Conservation (phyloP, 2,329 filamentous ascomycete species). For the Dothideomycetes sp. region DNA sequence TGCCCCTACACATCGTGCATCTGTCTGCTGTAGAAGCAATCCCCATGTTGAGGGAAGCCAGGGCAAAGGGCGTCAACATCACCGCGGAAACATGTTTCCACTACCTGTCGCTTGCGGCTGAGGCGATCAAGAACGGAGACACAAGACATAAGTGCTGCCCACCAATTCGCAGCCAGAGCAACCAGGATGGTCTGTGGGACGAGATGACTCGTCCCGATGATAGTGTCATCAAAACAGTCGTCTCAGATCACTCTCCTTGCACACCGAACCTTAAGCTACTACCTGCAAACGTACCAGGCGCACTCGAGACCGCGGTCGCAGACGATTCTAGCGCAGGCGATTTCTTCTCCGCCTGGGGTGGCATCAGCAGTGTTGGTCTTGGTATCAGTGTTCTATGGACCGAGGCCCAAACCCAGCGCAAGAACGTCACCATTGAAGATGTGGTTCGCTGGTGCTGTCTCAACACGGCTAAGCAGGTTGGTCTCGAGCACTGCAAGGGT, state of each 20-base stretch:
- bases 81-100: slow-evolving; percentile 95
- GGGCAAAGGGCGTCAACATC: slow-evolving; percentile 66
- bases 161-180: slow-evolving; percentile 70
- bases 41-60: slow-evolving; percentile 50
- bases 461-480: slow-evolving; percentile 83
- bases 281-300: slow-evolving; percentile 56
- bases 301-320: slow-evolving; percentile 23
- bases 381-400: slow-evolving; percentile 88
- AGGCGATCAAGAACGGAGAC: slow-evolving; percentile 74
- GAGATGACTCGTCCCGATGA: slow-evolving; percentile 58
- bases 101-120: slow-evolving; percentile 76
- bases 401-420: slow-evolving; percentile 48
- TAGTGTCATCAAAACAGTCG: slow-evolving; percentile 81
- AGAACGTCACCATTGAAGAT: slow-evolving; percentile 58
- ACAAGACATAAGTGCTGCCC: slow-evolving; percentile 94
- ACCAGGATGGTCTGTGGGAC: slow-evolving; percentile 79
- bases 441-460: slow-evolving; percentile 77
- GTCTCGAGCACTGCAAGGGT: slow-evolving; percentile 73
- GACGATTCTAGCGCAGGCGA: slow-evolving; percentile 51
- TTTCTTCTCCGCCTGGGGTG: slow-evolving; percentile 95
- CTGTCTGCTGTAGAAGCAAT: slow-evolving; percentile 54
- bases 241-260: slow-evolving; percentile 93
- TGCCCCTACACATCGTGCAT: slow-evolving; percentile 89
- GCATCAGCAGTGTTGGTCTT: slow-evolving; percentile 86
- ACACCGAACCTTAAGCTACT: slow-evolving; percentile 89